These are phyloP conservation scores for Clitocybe nebularis DNA, from an alignment of 1,284 basidiomycete species.

Conservation along the genomic window DNA sequence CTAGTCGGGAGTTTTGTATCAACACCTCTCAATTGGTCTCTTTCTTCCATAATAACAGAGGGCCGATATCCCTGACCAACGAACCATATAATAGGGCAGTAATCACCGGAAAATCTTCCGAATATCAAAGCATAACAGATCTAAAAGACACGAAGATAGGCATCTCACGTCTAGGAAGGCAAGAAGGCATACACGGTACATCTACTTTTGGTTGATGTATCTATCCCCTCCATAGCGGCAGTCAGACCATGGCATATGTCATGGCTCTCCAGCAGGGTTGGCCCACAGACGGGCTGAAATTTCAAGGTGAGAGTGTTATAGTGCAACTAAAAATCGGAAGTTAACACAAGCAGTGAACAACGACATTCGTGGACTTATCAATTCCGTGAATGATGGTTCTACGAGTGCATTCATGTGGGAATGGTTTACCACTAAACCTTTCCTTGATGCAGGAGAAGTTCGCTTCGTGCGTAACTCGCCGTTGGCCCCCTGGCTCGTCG, in stretches of 20 bases:
- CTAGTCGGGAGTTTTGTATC: conserved; percentile 92
- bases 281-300: conserved; percentile 67
- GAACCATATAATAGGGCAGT: conserved; percentile 66
- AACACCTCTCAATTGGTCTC: conserved; percentile 81
- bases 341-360: conserved; percentile 65
- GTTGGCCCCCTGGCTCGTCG: background rate
- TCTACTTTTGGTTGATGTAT: too few species aligned
- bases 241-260: conserved; percentile 93
- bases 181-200: background rate
- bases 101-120: conserved; percentile 77
- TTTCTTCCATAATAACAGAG: conserved; percentile 1
- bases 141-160: conserved; percentile 83
- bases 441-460: conserved; percentile 76
- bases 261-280: conserved; percentile 88
- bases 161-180: conserved; percentile 88
- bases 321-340: background rate
- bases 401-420: conserved; percentile 93
- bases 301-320: conserved; percentile 56
- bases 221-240: conserved; percentile 56
- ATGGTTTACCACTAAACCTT: conserved; percentile 98
- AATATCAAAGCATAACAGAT: conserved; percentile 72
- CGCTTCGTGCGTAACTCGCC: conserved; percentile 60
- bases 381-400: conserved; percentile 84
- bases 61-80: background rate
- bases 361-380: conserved; percentile 84